Conservation (phyloP, 768 basidiomycete genomes). For the Amanita thiersii region DNA sequence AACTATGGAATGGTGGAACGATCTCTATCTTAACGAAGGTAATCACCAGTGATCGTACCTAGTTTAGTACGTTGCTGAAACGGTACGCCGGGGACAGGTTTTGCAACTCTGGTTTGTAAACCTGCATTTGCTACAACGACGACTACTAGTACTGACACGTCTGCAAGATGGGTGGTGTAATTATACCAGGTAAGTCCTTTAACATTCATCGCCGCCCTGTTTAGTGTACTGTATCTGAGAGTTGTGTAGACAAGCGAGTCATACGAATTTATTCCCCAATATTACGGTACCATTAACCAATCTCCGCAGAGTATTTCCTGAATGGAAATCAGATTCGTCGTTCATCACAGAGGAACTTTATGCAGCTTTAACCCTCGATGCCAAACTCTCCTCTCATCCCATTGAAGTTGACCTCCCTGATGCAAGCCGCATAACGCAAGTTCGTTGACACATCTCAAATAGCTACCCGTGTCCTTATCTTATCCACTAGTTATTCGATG, state of each 20-base stretch:
- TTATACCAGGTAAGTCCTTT: conserved; percentile 62
- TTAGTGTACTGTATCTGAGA: no score
- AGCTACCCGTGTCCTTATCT: neutral
- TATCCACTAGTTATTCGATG: conserved; percentile 92
- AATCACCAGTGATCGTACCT: conserved; percentile 6
- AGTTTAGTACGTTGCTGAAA: neutral
- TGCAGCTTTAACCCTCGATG: conserved; percentile 74
- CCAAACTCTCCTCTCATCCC: conserved; percentile 83
- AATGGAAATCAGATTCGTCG: conserved; percentile 76
- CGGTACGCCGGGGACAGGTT: conserved; percentile 34
- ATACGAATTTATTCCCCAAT: no score
- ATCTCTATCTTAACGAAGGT: conserved; percentile 77
- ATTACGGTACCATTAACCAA: no score
- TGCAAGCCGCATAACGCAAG: conserved; percentile 77
- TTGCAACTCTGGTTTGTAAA: conserved; percentile 65
- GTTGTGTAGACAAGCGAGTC: no score
- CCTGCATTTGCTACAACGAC: neutral
- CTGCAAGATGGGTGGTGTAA: conserved; percentile 76
- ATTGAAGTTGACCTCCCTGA: conserved; percentile 89
- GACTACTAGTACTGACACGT: conserved; percentile 4
- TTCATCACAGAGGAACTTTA: conserved; percentile 78
- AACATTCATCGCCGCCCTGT: no score
- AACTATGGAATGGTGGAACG: conserved; percentile 91
- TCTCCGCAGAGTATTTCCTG: conserved; percentile 73
- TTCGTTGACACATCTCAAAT: conserved; percentile 13